phyloP scores from a whole-genome alignment of 495 filamentous ascomycete species.

The Staphylotrichum longicolle region DNA sequence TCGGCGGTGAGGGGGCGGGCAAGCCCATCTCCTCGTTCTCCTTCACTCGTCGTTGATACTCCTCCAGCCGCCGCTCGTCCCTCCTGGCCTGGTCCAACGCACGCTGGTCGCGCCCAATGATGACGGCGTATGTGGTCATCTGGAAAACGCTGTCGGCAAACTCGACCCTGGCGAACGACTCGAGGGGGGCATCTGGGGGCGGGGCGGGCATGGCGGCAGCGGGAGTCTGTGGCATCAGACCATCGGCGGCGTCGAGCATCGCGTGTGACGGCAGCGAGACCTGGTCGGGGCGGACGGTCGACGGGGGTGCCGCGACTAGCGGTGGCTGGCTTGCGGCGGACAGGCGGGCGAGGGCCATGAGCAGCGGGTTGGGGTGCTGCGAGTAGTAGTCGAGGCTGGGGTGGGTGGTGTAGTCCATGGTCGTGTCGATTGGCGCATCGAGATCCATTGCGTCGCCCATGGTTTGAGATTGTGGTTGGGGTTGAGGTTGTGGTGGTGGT shows the following conservation, averaged over 20 bases:
- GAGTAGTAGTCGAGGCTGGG: conserved; percentile 22
- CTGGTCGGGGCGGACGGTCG: conserved; percentile 35
- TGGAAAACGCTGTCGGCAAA: conserved; percentile 52
- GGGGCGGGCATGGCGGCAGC: conserved; percentile 27
- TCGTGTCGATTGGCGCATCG: conserved; percentile 1
- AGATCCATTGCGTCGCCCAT: conserved; percentile 12
- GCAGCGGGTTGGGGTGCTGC: conserved; percentile 19
- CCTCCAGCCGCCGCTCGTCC: conserved; percentile 41
- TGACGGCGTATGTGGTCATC: conserved; percentile 53
- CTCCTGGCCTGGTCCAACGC: conserved; percentile 45
- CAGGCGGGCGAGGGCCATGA: conserved; percentile 32
- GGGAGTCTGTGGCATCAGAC: conserved; percentile 13
- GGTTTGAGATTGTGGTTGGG: not conserved
- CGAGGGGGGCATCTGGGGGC: conserved; percentile 38
- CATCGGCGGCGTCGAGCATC: conserved; percentile 18
- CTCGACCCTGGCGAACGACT: conserved; percentile 52
- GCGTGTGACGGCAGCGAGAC: conserved; percentile 27
- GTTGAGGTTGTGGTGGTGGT: too few species aligned
- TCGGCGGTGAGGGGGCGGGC: conserved; percentile 40
- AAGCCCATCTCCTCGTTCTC: conserved; percentile 40
- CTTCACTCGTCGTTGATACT: conserved; percentile 39
- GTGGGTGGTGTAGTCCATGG: conserved; percentile 13
- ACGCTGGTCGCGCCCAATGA: conserved; percentile 49
- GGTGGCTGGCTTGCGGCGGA: conserved; percentile 21
- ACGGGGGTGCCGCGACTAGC: conserved; percentile 21